phyloP scores from a whole-genome alignment of 2,329 filamentous ascomycete species.

The Phyllosticta paracitricarpa region DNA sequence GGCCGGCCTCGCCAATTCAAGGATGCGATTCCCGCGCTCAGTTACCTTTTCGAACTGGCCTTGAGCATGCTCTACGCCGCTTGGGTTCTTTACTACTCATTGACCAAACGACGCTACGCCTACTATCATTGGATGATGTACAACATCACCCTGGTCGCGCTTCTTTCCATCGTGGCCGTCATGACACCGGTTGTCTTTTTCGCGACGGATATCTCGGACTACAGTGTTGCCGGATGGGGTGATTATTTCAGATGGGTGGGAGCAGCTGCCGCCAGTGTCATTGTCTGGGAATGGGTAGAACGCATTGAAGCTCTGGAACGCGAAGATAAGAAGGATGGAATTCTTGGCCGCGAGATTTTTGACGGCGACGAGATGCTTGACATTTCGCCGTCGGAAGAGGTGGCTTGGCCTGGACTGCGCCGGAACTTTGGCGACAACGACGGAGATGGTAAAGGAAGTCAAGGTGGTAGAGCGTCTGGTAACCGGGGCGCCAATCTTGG shows the following conservation, averaged over 20 bases:
- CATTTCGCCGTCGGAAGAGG: conserved; percentile 48
- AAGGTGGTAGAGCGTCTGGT: conserved; percentile 17
- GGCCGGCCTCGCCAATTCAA: conserved; percentile 66
- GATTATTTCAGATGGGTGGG: conserved; percentile 97
- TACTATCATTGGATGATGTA: conserved; percentile 87
- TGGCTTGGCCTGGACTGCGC: conserved; percentile 39
- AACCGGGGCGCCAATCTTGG: conserved; percentile 18
- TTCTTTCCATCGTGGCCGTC: conserved; percentile 70
- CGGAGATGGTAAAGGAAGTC: conserved; percentile 20
- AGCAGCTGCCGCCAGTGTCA: conserved; percentile 85
- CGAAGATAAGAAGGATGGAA: conserved; percentile 89
- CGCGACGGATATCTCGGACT: conserved; percentile 77
- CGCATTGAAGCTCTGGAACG: conserved; percentile 85
- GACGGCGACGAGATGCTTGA: conserved; percentile 91
- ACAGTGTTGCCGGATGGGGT: conserved; percentile 81
- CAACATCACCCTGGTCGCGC: conserved; percentile 73
- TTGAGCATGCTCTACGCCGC: conserved; percentile 81
- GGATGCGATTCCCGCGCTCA: conserved; percentile 82
- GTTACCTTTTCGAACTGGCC: conserved; percentile 81
- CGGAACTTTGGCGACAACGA: conserved; percentile 25
- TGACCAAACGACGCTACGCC: conserved; percentile 85
- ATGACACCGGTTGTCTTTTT: conserved; percentile 89
- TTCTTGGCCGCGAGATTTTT: conserved; percentile 81
- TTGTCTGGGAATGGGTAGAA: conserved; percentile 98
- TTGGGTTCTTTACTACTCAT: conserved; percentile 85